phyloP scores from a whole-genome alignment of 805 yeast genomes.

The Myxozyma neotropica region DNA sequence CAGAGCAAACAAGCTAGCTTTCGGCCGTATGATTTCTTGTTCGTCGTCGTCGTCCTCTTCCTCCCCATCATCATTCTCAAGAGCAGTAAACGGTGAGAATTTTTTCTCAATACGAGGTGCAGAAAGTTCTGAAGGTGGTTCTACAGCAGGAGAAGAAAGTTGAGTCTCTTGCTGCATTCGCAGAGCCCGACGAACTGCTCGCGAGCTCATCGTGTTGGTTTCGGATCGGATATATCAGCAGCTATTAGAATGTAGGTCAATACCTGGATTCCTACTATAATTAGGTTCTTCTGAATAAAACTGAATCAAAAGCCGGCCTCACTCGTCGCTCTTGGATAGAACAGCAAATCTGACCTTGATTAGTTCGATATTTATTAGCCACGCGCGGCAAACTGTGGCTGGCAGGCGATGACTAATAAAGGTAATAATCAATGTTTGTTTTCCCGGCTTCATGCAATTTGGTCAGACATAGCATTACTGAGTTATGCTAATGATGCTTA shows the following conservation, averaged over 20 bases:
- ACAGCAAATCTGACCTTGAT: too few relatives aligned
- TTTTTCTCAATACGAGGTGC: background rate
- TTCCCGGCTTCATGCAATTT: too few relatives aligned
- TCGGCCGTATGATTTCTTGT: background rate
- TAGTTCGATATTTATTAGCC: too few relatives aligned
- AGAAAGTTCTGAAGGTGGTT: background rate
- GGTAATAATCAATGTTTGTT: too few relatives aligned
- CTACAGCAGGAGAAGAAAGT: background rate
- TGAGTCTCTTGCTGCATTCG: constrained; percentile 18
- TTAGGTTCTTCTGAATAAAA: background rate
- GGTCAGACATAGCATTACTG: too few relatives aligned
- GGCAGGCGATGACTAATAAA: too few relatives aligned
- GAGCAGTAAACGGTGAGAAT: constrained; percentile 3
- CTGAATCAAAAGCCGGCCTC: too few relatives aligned
- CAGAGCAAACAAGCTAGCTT: constrained; percentile 21
- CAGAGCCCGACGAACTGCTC: constrained; percentile 32
- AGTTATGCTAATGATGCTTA: too few relatives aligned
- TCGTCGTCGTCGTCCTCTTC: constrained; percentile 13
- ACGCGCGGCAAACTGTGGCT: too few relatives aligned
- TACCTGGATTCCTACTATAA: background rate
- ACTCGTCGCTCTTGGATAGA: too few relatives aligned
- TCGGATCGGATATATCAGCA: background rate
- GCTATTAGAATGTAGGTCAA: background rate
- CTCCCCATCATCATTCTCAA: background rate
- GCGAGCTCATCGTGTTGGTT: constrained; percentile 21